These are phyloP conservation scores for Trichoderma sp. DNA, from an alignment of 2,329 filamentous ascomycete species.

Conservation along the genomic window DNA sequence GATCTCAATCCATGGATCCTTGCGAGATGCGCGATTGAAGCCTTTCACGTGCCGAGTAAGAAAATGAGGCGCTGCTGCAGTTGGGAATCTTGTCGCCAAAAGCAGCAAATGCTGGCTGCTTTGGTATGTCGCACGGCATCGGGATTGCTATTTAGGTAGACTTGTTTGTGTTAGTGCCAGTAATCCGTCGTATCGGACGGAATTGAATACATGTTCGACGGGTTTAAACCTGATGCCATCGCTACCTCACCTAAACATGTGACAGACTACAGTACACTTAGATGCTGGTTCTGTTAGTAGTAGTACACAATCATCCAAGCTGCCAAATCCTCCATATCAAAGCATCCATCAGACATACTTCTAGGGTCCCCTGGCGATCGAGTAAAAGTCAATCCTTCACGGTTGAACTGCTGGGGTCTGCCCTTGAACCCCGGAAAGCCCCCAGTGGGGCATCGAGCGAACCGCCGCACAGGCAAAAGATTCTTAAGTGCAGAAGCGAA, in stretches of 20 bases:
- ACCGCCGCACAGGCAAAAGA: constrained; percentile 9
- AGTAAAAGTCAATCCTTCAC: not conserved
- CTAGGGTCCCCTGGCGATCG: constrained; percentile 3
- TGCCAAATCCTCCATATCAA: not conserved
- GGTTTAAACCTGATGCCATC: not conserved
- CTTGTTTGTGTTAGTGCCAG: not conserved
- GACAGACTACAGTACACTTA: not conserved
- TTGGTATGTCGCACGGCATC: not conserved
- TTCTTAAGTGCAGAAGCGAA: not conserved
- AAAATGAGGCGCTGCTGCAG: not conserved
- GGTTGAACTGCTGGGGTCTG: not conserved
- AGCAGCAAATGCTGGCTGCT: not conserved
- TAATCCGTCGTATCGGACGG: not conserved
- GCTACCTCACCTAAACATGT: not conserved
- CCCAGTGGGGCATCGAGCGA: constrained; percentile 12
- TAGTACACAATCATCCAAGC: not conserved
- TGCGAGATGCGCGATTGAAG: not conserved
- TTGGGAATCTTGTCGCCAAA: not conserved
- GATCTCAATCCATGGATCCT: not conserved
- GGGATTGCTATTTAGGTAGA: not conserved
- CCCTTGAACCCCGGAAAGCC: constrained; percentile 7
- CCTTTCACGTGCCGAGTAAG: not conserved
- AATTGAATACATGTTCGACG: not conserved
- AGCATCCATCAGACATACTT: not conserved
- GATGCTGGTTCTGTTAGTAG: not conserved